Evolutionary conservation across 176 grass and related monocot genomes (phyloP).

Genomic region (Alloteropsis semialata): DNA sequence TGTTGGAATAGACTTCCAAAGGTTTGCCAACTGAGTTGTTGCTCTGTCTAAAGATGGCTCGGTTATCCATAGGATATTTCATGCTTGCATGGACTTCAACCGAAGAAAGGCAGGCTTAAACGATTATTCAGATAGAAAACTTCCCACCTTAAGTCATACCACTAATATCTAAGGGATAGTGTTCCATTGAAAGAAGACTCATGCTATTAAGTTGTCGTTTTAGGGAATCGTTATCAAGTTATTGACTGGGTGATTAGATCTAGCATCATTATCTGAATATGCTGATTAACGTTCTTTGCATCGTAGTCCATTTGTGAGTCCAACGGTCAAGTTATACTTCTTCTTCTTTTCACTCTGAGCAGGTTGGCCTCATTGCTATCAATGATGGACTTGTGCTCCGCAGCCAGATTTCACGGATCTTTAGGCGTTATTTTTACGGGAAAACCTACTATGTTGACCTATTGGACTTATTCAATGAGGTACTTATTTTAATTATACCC

Average conservation of each 20-base stretch:
- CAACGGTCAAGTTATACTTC: neutral
- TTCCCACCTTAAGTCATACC: no score
- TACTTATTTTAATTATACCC: neutral
- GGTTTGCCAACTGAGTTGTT: slow-evolving; percentile 27
- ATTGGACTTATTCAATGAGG: slow-evolving; percentile 61
- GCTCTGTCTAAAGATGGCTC: neutral
- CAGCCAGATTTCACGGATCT: slow-evolving; percentile 53
- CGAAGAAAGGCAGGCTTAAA: neutral
- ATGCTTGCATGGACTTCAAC: neutral
- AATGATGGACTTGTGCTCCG: slow-evolving; percentile 60
- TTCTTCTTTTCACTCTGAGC: neutral
- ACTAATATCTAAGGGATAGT: no score
- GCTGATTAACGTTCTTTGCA: neutral
- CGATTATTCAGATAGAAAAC: neutral
- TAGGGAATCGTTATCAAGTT: no score
- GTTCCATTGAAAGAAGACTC: no score
- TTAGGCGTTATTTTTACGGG: slow-evolving; percentile 32
- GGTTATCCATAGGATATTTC: neutral
- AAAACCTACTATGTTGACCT: slow-evolving; percentile 58
- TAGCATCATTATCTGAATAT: neutral
- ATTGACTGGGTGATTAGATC: no score
- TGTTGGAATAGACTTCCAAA: slow-evolving; percentile 56
- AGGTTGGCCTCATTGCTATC: slow-evolving; percentile 65
- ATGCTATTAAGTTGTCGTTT: no score
- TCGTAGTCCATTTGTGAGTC: neutral